A percentile compares a stretch with the other conserved stretches of the same genome.
These are phyloP conservation scores for Penicillium sp. DNA, from an alignment of 2,329 filamentous ascomycete species.

Conservation along the genomic window DNA sequence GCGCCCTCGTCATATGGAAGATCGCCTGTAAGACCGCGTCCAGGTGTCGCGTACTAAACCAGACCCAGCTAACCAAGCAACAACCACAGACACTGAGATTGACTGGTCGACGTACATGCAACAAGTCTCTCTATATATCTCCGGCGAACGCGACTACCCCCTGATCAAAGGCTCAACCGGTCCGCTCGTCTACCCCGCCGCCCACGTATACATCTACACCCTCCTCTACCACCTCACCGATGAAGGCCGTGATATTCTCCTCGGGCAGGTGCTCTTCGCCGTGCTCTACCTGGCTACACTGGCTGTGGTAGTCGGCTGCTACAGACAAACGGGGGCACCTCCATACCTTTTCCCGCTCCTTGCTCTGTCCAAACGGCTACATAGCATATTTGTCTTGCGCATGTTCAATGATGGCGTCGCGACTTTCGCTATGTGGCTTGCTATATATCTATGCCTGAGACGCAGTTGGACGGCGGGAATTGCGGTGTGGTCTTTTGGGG, in stretches of 20 bases:
- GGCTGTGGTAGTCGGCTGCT: slow-evolving; percentile 76
- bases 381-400: slow-evolving; percentile 88
- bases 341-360: slow-evolving; percentile 85
- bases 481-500: slow-evolving; percentile 70
- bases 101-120: slow-evolving; percentile 98
- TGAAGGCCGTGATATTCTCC: slow-evolving; percentile 69
- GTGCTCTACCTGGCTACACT: slow-evolving; percentile 75
- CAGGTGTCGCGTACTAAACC: slow-evolving; percentile 4
- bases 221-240: slow-evolving; percentile 75
- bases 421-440: slow-evolving; percentile 75
- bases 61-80: slow-evolving; percentile 16
- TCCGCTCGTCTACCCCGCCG: slow-evolving; percentile 90
- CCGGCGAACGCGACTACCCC: slow-evolving; percentile 85
- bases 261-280: slow-evolving; percentile 83
- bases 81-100: slow-evolving; percentile 80
- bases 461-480: slow-evolving; percentile 72
- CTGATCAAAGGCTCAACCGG: slow-evolving; percentile 85
- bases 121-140: slow-evolving; percentile 75
- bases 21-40: slow-evolving; percentile 67
- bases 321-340: slow-evolving; percentile 57
- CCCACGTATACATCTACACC: slow-evolving; percentile 89
- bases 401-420: slow-evolving; percentile 97
- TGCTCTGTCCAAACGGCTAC: slow-evolving; percentile 83
- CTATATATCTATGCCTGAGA: slow-evolving; percentile 76
- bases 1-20: slow-evolving; percentile 72